Conservation (phyloP, 2,329 filamentous ascomycete genomes). For the Cercospora brassicicola region DNA sequence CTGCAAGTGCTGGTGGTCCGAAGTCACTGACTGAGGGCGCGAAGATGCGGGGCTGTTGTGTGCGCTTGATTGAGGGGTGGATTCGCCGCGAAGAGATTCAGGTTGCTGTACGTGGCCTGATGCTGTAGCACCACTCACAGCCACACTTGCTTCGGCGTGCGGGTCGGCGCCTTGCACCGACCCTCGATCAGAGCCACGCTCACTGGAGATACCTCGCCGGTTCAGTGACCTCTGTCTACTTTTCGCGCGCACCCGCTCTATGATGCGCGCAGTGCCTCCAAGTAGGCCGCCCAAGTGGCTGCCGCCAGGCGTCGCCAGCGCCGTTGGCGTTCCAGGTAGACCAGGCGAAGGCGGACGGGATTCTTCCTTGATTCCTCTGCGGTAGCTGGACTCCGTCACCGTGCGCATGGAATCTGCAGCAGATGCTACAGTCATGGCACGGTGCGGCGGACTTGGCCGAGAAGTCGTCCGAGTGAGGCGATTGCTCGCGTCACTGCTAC, state of each 20-base stretch:
- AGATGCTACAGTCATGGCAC: constrained; percentile 45
- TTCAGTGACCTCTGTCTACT: constrained; percentile 49
- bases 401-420: constrained; percentile 48
- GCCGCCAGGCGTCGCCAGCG: constrained; percentile 46
- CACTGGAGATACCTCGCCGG: constrained; percentile 61
- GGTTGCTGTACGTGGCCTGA: constrained; percentile 60
- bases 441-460: constrained; percentile 39
- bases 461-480: constrained; percentile 27
- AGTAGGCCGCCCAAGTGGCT: constrained; percentile 49
- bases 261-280: constrained; percentile 48
- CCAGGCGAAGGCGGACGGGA: constrained; percentile 46
- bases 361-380: constrained; percentile 29
- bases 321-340: constrained; percentile 47
- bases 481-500: constrained; percentile 17
- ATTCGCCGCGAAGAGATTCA: constrained; percentile 45
- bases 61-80: constrained; percentile 19
- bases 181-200: constrained; percentile 61
- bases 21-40: constrained; percentile 25
- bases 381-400: constrained; percentile 45
- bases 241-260: constrained; percentile 49
- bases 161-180: constrained; percentile 62
- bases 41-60: constrained; percentile 32
- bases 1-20: constrained; percentile 27
- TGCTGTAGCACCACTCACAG: constrained; percentile 61
- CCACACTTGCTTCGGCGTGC: constrained; percentile 64